phyloP scores from a whole-genome alignment of 2,329 filamentous ascomycete species.

The Exserohilum rostratum region DNA sequence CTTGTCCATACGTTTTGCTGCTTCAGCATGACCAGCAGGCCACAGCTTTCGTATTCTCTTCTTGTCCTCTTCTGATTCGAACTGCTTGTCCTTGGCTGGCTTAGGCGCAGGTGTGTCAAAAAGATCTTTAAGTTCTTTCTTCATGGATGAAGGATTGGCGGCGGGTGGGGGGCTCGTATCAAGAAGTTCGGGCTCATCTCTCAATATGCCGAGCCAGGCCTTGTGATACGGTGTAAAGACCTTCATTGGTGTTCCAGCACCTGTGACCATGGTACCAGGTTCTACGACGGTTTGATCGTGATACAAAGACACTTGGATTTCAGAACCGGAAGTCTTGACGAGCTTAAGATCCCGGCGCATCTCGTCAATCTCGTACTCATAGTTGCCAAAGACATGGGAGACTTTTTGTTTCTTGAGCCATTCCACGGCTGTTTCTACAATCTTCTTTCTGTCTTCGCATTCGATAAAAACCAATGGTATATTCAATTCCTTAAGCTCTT shows the following conservation, averaged over 20 bases:
- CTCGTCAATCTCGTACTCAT: constrained; percentile 56
- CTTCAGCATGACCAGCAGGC: constrained; percentile 54
- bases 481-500: constrained; percentile 54
- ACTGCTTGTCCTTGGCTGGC: constrained; percentile 51
- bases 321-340: constrained; percentile 44
- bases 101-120: constrained; percentile 44
- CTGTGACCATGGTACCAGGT: constrained; percentile 52
- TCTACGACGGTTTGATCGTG: constrained; percentile 59
- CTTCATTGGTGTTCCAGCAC: constrained; percentile 55
- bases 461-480: constrained; percentile 57
- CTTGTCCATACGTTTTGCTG: constrained; percentile 47
- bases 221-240: constrained; percentile 60
- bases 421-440: constrained; percentile 50
- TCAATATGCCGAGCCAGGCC: constrained; percentile 54
- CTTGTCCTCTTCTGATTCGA: constrained; percentile 46
- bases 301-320: constrained; percentile 51
- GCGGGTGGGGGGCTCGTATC: constrained; percentile 51
- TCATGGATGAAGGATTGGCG: constrained; percentile 42
- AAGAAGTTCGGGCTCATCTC: constrained; percentile 51
- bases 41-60: constrained; percentile 52
- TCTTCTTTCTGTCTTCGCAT: constrained; percentile 51
- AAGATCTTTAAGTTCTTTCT: constrained; percentile 38
- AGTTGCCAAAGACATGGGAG: constrained; percentile 57
- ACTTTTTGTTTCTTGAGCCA: constrained; percentile 54
- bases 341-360: constrained; percentile 54